Base-by-base conservation (phyloP, 768 basidiomycete species). In the Phlebiopsis flavidoalba region DNA sequence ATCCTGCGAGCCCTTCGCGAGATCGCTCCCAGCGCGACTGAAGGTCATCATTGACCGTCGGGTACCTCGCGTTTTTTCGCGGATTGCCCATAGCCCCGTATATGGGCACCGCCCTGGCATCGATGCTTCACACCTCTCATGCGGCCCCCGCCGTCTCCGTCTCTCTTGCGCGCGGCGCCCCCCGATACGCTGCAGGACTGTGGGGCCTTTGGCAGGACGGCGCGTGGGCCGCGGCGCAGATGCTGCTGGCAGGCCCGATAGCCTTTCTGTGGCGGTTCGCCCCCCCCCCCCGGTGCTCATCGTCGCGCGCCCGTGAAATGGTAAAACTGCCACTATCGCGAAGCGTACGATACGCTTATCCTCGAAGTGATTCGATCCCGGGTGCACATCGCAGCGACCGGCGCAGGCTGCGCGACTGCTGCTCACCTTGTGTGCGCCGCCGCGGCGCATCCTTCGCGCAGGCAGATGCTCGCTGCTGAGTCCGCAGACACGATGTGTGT, bases 11-110 rank as follows among this genome's bases (percentile, higher is more conserved):
- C 45, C 21, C 24, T 35, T 17, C 33, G 52, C 43, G 10, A 43
- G 59, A 33, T 46, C 52, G 8, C 21, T 43, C 35, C 14, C 26
- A 46, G 37, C 14, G 43, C 40, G 31, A 11, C 26, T 37, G 52
- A 53, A 53, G 52, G n/a, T 2, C 52, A 21, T 53, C 54, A 55
- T 55, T 19, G 19, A 53, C 24, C 61, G 61, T 62, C n/a, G 61
- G 61, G 43, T 62, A 53, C 43, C 40, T 62, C 61, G 61, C 61
- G 33, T 21, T 58, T 58, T n/a, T 58, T 53, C 45, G 43, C 61
- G 61, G 61, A n/a, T n/a, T n/a, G 51, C 21, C 8, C n/a, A n/a
- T n/a, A 31, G 15, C 26, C 24, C 61, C 61, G 8, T 54, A 47
- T 59, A 45, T 43, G 57, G 57, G 26, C 17, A 14, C 6, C 3